Base-by-base conservation (phyloP, 2,329 filamentous ascomycete genomes). In the Diaporthe citrichinensis region DNA sequence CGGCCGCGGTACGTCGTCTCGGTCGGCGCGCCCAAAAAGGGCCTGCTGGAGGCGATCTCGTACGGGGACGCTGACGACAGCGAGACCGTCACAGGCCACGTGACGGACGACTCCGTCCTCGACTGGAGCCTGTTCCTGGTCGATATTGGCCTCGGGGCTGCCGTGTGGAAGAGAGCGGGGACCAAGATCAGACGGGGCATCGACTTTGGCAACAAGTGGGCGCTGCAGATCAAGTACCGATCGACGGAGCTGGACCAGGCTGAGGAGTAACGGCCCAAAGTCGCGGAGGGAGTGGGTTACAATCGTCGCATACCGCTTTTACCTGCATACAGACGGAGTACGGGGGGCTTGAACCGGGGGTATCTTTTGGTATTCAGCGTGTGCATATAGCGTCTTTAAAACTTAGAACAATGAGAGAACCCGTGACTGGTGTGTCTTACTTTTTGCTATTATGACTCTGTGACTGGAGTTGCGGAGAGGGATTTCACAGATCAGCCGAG, bases 151-250 rank as follows among this genome's bases (percentile, higher is more conserved):
- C 90, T 98, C 20, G 92, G 92, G 2, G 92, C 94, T 75, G 91
- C 94, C 5, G 94, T 95, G 4, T 97, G 96, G 94, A 93, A 93
- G 81, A 95, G 95, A 82, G 94, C 94, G 1, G 94, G 94, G 2
- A 95, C 94, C 6, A 93, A 94, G 81, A 91, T 95, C 69, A 91
- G 95, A 28, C 92, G 94, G 78, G 95, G 95, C 0, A 93, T 98
- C 74, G 95, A 96, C 80, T 98, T 98, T 87, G 95, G 95, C 34
- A 92, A 92, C 76, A 91, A 92, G 78, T 98, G 96, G 96, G 92
- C 97, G 77, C 88, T 97, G 20, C 92, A 93, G 79, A 90, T 97
- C 84, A 85, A 83, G 76, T 90, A 90, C 76, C 85, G 85, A 28
- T 85, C 86, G 51, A 78, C 80, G 4, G 79, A 62, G 67, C 71